Evolutionary conservation across 331 rosid species (phyloP).

Genomic region (Malus hybrid): DNA sequence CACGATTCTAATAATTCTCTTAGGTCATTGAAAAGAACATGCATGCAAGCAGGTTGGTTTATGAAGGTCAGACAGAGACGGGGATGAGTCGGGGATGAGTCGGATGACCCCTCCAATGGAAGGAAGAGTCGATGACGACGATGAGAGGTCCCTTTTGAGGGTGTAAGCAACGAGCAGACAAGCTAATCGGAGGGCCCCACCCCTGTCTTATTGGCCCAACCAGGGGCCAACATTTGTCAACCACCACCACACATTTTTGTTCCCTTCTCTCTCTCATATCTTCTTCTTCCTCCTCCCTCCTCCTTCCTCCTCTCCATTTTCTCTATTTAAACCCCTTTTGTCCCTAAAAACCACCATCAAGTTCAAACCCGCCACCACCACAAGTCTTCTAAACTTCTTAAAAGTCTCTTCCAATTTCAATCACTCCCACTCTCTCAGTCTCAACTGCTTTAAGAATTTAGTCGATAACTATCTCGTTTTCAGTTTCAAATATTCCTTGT

Average conservation of each 20-base stretch:
- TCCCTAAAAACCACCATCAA: constrained; percentile 1
- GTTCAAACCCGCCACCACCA: constrained; percentile 7
- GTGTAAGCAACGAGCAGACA: constrained; percentile 38
- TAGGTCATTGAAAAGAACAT: not conserved
- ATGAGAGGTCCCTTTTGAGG: constrained; percentile 50
- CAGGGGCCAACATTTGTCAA: constrained; percentile 39
- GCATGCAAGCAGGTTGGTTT: not conserved
- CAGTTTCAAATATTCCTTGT: not conserved
- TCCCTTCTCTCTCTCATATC: constrained; percentile 19
- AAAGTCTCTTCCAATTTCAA: not conserved
- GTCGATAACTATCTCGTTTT: not conserved
- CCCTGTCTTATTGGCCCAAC: constrained; percentile 17
- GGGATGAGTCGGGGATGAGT: not conserved
- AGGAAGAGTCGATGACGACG: constrained; percentile 45
- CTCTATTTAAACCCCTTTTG: constrained; percentile 11
- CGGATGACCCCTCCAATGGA: constrained; percentile 14
- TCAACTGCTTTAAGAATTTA: not conserved
- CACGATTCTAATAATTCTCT: not conserved
- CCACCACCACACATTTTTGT: constrained; percentile 58
- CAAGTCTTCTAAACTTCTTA: not conserved
- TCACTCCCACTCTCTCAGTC: not conserved
- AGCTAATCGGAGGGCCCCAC: constrained; percentile 27
- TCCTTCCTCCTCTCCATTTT: not conserved
- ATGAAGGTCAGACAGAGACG: not conserved
- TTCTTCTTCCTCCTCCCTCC: not conserved